phyloP scores from a whole-genome alignment of 139 green algal genomes.

The Nannochloris sp. region DNA sequence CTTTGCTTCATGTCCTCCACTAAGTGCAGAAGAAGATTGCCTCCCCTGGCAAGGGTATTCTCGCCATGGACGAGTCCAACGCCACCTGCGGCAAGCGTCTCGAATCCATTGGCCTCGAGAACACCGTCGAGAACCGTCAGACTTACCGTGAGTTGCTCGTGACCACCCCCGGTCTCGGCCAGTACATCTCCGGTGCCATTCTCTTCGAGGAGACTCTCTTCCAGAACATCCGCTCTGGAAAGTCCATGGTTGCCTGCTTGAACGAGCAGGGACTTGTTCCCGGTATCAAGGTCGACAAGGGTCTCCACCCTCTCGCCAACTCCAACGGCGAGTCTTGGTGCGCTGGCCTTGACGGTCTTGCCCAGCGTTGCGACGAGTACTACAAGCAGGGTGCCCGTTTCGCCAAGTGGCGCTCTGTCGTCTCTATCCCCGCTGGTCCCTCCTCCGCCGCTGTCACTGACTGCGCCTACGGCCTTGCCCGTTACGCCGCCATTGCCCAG shows the following conservation, averaged over 20 bases:
- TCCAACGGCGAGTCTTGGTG: conserved; percentile 91
- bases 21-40: conserved; percentile 71
- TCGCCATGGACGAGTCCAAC: conserved; percentile 97
- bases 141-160: conserved; percentile 94
- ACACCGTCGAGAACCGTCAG: conserved; percentile 98
- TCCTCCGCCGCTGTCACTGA: conserved; percentile 73
- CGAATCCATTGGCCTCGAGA: conserved; percentile 95
- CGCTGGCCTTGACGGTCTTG: conserved; percentile 93
- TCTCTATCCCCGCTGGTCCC: conserved; percentile 80
- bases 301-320: conserved; percentile 87
- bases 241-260: conserved; percentile 80
- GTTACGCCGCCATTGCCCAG: conserved; percentile 95
- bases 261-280: conserved; percentile 74
- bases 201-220: conserved; percentile 99
- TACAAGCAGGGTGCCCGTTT: conserved; percentile 98
- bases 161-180: conserved; percentile 77
- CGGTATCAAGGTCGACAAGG: conserved; percentile 97
- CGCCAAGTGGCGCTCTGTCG: conserved; percentile 91
- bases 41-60: conserved; percentile 78
- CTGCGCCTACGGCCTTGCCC: conserved; percentile 93
- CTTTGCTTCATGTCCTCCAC: background rate
- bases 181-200: conserved; percentile 90
- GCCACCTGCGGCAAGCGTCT: conserved; percentile 84
- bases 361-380: conserved; percentile 87
- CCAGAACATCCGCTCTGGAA: conserved; percentile 79